Evolutionary conservation across 2,329 filamentous ascomycete species (phyloP), one percentile per base, ranked within the genome.

Genomic region (Aspergillus tubingensis): DNA sequence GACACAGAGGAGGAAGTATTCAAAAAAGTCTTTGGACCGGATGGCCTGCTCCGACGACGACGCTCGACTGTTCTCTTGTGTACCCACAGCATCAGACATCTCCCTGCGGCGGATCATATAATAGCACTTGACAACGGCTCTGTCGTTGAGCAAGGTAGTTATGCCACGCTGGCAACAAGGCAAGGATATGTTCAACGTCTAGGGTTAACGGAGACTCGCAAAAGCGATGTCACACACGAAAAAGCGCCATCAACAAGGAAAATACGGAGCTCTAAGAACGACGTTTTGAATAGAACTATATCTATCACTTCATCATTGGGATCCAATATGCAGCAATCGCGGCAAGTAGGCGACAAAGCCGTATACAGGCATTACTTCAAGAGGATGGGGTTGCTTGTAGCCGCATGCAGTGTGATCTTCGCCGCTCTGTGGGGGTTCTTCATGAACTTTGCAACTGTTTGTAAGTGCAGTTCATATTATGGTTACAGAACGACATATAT

Each of bases 341-440:
- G 79, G 3, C 68, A 67, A 4, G 79, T 70, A 43, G 57, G 70
- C n/a, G 63, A 70, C 8, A 66, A 7, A 79, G 68, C 70, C 0
- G 65, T 65, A 19, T 65, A 66, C 44, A 64, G 66, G 50, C 55
- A 62, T 27, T 70, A 70, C 58, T 49, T 68, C 27, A 65, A 65
- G 38, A 68, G 65, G 58, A 65, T 70, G 65, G 66, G 64, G 38
- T 61, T 59, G 52, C 36, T 62, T 21, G 25, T 62, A 19, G 64
- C 60, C 13, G 58, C 25, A 8, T 65, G 44, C 38, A 54, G 55
- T 48, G 6, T 66, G 21, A 61, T 65, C 38, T 67, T 70, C 51
- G 57, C 65, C 58, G 55, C 56, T 30, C 60, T 69, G 17, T 70
- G 58, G 61, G 67, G 64, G 21, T 60, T 69, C 49, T 71, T 72